Base-by-base conservation (phyloP, 129 eudicot species). In the Saussurea involucrata region DNA sequence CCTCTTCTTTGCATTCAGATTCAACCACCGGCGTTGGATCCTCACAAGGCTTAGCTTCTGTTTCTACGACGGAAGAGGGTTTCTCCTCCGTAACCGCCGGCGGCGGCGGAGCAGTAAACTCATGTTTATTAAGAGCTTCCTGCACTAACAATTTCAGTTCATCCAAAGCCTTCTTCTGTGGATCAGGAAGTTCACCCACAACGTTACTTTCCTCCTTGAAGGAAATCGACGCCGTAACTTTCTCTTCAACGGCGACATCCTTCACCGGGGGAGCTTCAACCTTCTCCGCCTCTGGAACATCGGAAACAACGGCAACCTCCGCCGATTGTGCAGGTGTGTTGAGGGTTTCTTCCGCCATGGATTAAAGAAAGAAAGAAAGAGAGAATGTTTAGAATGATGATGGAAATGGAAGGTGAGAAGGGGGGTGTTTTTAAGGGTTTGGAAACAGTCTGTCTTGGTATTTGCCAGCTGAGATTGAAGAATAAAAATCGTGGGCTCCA, bases 151-250 rank as follows among this genome's bases (percentile, higher is more conserved):
- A 37, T 44, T 87, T 91, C 28, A 91, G 84, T 32, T 91, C 95
- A 71, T 83, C 92, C 21, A 91, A 57, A 33, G 92, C 95, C n/a
- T 40, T 76, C 42, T 76, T 81, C 3, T 76, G 73, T 24, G 81
- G 81, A 33, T 81, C 81, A 18, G 85, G 81, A 12, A 81, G 73
- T 11, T 76, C 81, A 49, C 83, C 87, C 29, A 80, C 96, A 46
- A 85, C 75, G 70, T 86, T 90, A 36, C 79, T 83, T 15, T 87
- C 92, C 67, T 90, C 96, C 82, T 90, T 85, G 53, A 90, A 87
- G 1, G 90, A 87, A 32, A 44, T 76, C 17, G 92, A 79, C 24
- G 85, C 88, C 49, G 84, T 69, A 25, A 86, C 72, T 29, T 84
- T 77, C 76, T 63, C 80, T 68, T 77, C 81, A 9, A 49, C 28